Base-by-base conservation (phyloP, 2,329 filamentous ascomycete genomes). In the Aspergillus tubingensis region DNA sequence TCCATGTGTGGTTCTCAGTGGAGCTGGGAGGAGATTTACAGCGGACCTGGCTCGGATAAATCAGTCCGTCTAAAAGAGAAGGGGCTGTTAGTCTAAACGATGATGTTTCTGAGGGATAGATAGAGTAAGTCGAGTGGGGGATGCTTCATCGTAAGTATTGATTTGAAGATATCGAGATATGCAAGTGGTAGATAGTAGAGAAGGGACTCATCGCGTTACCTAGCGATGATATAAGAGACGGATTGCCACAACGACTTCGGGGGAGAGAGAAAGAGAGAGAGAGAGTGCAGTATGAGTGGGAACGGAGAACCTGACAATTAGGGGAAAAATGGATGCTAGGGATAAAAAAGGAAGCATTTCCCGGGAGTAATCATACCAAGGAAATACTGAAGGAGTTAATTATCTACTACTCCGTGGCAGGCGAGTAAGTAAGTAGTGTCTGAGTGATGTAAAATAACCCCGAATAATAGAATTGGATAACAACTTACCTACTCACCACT, bases 41-140 rank as follows among this genome's bases (percentile, higher is more conserved):
- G 32, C 49, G 39, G 50, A 60, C 48, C 60, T 62, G 63, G 57
- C 51, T 65, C 61, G 62, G 64, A 66, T 67, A 64, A 67, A 61
- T 59, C 55, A 58, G 54, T 65, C 57, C 25, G 30, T 58, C 48
- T 48, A 23, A 50, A 43, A 49, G 25, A 25, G 13, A 52, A 30
- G 11, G 25, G n/a, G 39, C 17, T 39, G 25, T 38, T 32, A 30
- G 17, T 50, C 4, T 19, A n/a, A 43, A 41, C 39, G 30, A 53
- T 27, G 21, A 39, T 38, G 27, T 11, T 25, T 25, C 51, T 41
- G 51, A 23, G n/a, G 13, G 32, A 15, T 17, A 23, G 41, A 44
- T 44, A 44, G 19, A 21, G n/a, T 43, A 36, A 13, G 32, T 36
- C 11, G 4, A 36, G 32, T 36, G 32, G 32, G 5, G 32, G 32